Base-by-base conservation (phyloP, 768 basidiomycete species). In the Leccinellum albellum region DNA sequence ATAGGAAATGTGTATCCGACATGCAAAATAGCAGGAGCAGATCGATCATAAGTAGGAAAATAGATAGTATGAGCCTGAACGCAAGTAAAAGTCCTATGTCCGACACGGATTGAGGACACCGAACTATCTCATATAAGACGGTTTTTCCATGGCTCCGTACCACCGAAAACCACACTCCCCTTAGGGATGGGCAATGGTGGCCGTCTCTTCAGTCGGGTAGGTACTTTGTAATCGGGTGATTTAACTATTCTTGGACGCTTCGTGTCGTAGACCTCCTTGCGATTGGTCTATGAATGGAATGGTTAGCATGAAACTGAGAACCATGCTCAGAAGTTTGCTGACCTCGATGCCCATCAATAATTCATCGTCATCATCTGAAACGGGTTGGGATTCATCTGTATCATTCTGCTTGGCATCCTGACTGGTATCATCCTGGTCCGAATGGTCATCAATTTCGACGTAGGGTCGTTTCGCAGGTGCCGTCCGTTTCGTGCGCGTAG, bases 271-370 rank as follows among this genome's bases (percentile, higher is more conserved):
- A 74, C 59, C 61, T 78, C 76, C 14, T 74, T 73, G 32, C 67
- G 74, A 53, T 78, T 79, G 32, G 70, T 70, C 80, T 83, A 59
- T 32, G 53, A 50, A 35, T 40, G 8, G 13, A 32, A 8, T 10
- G n/a, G 15, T 60, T 13, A 62, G 44, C 24, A 13, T 14, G 56
- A 58, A 48, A 53, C 32, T 23, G 10, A 2, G 45, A 33, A 20
- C 45, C 4, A 20, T 32, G 26, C 46, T 44, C 33, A 6, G 45
- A 63, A 70, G 32, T 50, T 51, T 45, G 20, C 66, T 59, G 32
- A 86, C 87, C 76, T 80, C 80, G n/a, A 77, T 73, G 26, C 81
- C 82, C 70, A 87, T 80, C 75, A 82, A 77, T 29, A 87, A 66
- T 62, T 86, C 83, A 59, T 88, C 85, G 4, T 84, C 82, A 12